Percentiles rank a stretch among this genome's conserved stretches.
Evolutionary conservation across 176 grass and related monocot species (phyloP).

Genomic region (Canna indica): DNA sequence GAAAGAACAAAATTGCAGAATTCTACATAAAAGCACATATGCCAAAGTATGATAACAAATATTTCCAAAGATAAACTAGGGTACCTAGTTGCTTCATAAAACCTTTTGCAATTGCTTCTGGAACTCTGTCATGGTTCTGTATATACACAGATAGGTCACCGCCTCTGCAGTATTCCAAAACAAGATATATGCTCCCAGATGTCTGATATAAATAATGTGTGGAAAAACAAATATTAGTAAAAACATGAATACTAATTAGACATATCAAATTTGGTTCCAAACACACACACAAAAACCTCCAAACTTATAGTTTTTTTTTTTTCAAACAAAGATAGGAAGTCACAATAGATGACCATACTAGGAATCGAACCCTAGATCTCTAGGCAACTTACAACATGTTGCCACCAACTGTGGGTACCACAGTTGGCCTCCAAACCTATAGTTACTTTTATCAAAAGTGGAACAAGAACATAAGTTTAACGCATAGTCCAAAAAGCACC

Average conservation of each 20-base stretch:
- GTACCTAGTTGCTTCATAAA: slow-evolving; percentile 84
- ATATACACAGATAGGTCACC: slow-evolving; percentile 71
- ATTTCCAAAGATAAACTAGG: not conserved
- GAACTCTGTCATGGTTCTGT: slow-evolving; percentile 44
- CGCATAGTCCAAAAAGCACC: too few species aligned
- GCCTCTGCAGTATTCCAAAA: slow-evolving; percentile 85
- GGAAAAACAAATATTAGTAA: slow-evolving; percentile 2
- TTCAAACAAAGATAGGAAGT: too few species aligned
- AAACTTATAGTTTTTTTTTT: too few species aligned
- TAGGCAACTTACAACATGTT: too few species aligned
- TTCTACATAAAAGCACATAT: not conserved
- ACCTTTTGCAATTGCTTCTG: slow-evolving; percentile 68
- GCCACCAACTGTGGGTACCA: too few species aligned
- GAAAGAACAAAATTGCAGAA: slow-evolving; percentile 8
- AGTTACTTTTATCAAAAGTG: too few species aligned
- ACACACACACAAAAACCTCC: too few species aligned
- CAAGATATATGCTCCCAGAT: slow-evolving; percentile 66
- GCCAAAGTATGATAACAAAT: not conserved
- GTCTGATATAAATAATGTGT: slow-evolving; percentile 32
- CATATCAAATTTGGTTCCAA: too few species aligned
- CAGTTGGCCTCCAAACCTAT: too few species aligned
- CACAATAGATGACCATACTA: too few species aligned
- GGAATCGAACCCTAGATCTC: too few species aligned
- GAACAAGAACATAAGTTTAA: too few species aligned
- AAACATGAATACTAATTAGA: not conserved